Evolutionary conservation across 257 asterid genomes (phyloP), one percentile per base, ranked within the genome.

Genomic region (Prunella vulgaris): DNA sequence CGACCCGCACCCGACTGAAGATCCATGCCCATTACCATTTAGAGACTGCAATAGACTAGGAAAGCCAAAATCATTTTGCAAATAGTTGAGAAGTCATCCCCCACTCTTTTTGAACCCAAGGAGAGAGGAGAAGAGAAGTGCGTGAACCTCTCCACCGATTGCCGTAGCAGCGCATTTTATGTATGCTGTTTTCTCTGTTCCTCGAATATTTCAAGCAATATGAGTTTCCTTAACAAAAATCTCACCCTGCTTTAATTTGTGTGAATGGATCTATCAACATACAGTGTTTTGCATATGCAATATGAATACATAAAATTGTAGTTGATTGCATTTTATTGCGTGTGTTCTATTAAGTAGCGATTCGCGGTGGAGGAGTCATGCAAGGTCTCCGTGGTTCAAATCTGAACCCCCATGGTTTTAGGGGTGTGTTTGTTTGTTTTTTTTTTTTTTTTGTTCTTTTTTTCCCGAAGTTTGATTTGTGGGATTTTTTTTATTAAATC

Each of bases 221-320:
- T 30, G 12, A 35, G 52, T 48, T 6, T 15, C 58, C 58, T 66
- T 33, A 46, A 17, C 77, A 63, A 42, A n/a, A 24, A 74, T 15
- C 14, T 30, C 42, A 5, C 22, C 17, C 21, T 28, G 68, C 46
- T 10, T 25, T 56, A n/a, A 2, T 40, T 10, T 18, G 51, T 9
- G 61, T 51, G 24, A 54, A 10, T 60, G 68, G 80, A 79, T 75
- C 73, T 72, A 18, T 54, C 27, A 51, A 28, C 21, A 35, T 8
- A 15, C 46, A 60, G 57, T 38, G 48, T 9, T 60, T 10, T 44
- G 72, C 68, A 7, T 63, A 33, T 25, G 59, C 64, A 58, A 4
- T 44, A 42, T 37, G 65, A 42, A 58, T 12, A 7, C 33, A 13
- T 51, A 40, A 28, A n/a, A 5, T 59, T n/a, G 20, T 27, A 28